phyloP scores from a whole-genome alignment of 192 early-diverging fungal genomes.

The Funneliformis geosporum region DNA sequence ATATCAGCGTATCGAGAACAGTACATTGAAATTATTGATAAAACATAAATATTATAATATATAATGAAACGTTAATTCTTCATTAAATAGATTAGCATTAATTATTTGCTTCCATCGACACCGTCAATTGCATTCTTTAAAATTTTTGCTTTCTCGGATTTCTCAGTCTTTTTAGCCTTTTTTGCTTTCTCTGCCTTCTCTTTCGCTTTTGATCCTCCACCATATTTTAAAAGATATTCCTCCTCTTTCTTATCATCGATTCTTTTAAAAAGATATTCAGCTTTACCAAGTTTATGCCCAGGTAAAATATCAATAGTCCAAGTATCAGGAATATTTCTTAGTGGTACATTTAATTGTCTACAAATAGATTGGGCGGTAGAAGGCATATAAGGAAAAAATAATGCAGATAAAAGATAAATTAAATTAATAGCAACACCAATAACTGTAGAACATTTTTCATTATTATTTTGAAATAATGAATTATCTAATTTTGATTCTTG shows the following conservation, averaged over 20 bases:
- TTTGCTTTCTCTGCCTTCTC: background rate
- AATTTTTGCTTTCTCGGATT: no score
- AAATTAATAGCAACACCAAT: slow-evolving; percentile 82
- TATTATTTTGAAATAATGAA: slow-evolving; percentile 75
- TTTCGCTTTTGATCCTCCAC: slow-evolving; percentile 50
- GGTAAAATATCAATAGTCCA: slow-evolving; percentile 76
- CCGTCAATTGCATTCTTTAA: no score
- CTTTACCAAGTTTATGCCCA: slow-evolving; percentile 81
- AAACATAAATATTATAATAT: no score
- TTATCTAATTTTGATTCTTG: slow-evolving; percentile 95
- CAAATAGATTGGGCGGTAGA: slow-evolving; percentile 75
- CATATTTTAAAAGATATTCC: slow-evolving; percentile 78
- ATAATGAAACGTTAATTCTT: no score
- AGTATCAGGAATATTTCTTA: slow-evolving; percentile 73
- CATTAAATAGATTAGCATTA: no score
- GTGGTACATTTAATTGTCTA: slow-evolving; percentile 82
- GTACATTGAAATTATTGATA: no score
- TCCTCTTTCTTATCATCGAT: slow-evolving; percentile 87
- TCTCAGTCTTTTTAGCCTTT: no score
- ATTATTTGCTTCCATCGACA: no score
- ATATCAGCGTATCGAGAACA: no score
- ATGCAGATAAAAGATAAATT: slow-evolving; percentile 82
- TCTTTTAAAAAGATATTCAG: slow-evolving; percentile 88
- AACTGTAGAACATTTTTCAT: slow-evolving; percentile 84
- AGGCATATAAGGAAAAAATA: slow-evolving; percentile 95